A percentile compares a stretch with the other conserved stretches of the same genome.
Conservation (phyloP, 2,329 filamentous ascomycete species). For the Periglandula ipomoeae region DNA sequence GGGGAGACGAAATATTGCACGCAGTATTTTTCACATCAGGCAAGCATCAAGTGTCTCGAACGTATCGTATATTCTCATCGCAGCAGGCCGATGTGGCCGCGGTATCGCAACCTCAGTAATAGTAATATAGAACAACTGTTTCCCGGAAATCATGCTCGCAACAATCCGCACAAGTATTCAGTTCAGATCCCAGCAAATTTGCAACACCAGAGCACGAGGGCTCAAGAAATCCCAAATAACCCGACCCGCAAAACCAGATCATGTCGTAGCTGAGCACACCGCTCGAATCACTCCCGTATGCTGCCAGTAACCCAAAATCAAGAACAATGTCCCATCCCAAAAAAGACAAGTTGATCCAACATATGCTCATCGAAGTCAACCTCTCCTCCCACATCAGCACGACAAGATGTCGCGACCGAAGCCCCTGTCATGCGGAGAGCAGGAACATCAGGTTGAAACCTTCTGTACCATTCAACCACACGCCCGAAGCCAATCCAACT, state of each 20-base stretch:
- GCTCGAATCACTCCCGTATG: constrained; percentile 22
- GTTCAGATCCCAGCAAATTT: constrained; percentile 16
- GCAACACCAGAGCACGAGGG: constrained; percentile 27
- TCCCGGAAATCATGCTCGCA: constrained; percentile 23
- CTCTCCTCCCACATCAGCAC: constrained; percentile 8
- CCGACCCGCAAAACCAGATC: constrained; percentile 23
- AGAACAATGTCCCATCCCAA: constrained; percentile 10
- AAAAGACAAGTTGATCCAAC: constrained; percentile 12
- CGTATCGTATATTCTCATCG: constrained; percentile 31
- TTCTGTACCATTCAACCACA: constrained; percentile 10
- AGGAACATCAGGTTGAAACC: constrained; percentile 18
- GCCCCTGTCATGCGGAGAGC: constrained; percentile 10
- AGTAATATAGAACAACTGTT: constrained; percentile 18
- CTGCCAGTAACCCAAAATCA: constrained; percentile 18
- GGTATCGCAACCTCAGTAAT: constrained; percentile 19
- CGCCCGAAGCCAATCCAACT: no score
- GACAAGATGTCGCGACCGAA: neutral
- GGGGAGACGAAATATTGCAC: no score
- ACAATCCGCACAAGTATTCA: constrained; percentile 16
- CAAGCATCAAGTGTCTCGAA: constrained; percentile 14
- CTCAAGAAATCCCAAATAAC: constrained; percentile 22
- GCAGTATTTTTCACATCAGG: no score
- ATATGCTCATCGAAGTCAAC: constrained; percentile 8
- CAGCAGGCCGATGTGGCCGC: constrained; percentile 20
- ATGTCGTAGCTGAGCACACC: constrained; percentile 19